Evolutionary conservation across 495 filamentous ascomycete species (phyloP).

Genomic region (Penicillium parvum): DNA sequence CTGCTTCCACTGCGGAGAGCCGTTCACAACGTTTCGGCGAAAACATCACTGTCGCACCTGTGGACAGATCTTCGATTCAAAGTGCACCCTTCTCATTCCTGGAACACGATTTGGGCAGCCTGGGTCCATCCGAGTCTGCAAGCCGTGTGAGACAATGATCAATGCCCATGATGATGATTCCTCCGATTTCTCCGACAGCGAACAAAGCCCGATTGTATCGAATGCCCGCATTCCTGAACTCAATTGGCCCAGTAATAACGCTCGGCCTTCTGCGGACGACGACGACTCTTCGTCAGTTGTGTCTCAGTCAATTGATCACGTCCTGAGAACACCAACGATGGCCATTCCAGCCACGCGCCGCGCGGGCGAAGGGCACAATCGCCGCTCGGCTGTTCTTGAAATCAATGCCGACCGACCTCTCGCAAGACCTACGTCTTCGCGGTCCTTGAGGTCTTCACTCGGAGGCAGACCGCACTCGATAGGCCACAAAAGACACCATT

Average conservation of each 20-base stretch:
- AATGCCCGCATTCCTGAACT: conserved; percentile 39
- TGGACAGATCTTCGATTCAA: conserved; percentile 96
- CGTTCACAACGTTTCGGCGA: conserved; percentile 88
- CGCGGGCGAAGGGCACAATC: conserved; percentile 73
- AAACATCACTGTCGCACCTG: conserved; percentile 94
- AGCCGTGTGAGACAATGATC: conserved; percentile 89
- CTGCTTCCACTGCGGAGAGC: conserved; percentile 85
- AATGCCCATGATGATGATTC: conserved; percentile 86
- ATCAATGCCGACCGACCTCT: conserved; percentile 72
- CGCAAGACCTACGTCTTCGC: conserved; percentile 79
- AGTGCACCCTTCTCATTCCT: conserved; percentile 86
- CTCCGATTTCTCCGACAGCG: conserved; percentile 80
- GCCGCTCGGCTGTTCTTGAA: conserved; percentile 84
- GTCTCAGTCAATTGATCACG: conserved; percentile 45
- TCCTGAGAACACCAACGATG: conserved; percentile 59
- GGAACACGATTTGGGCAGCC: conserved; percentile 84
- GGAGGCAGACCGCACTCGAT: conserved; percentile 60
- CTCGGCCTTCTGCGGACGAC: conserved; percentile 31
- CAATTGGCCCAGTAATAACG: conserved; percentile 21
- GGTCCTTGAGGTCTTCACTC: conserved; percentile 80
- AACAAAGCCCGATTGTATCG: conserved; percentile 47
- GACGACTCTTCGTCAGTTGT: conserved; percentile 43
- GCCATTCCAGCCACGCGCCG: conserved; percentile 83
- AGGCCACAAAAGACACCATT: conserved; percentile 78
- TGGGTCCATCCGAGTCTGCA: conserved; percentile 85